Conservation (phyloP, 2,329 filamentous ascomycete species). For the Venturia effusa region DNA sequence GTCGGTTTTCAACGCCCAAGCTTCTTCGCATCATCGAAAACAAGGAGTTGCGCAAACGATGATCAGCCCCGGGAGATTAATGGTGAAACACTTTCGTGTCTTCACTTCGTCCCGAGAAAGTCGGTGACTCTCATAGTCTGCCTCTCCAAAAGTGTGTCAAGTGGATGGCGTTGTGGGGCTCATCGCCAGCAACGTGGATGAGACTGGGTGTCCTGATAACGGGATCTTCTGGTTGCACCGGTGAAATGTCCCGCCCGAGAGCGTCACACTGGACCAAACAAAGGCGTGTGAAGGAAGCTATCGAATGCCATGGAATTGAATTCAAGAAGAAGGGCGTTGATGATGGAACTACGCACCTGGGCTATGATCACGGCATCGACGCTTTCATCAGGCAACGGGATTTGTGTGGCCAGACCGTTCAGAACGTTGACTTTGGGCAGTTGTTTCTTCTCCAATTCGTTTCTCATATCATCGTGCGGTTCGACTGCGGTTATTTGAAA, state of each 20-base stretch:
- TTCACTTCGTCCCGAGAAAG: not conserved
- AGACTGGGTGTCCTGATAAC: not conserved
- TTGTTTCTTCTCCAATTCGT: constrained; percentile 46
- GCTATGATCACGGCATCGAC: constrained; percentile 56
- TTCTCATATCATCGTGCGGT: constrained; percentile 56
- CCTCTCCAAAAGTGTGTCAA: not conserved
- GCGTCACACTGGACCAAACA: not conserved
- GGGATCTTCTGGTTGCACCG: not conserved
- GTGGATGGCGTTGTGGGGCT: not conserved
- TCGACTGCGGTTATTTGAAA: constrained; percentile 53
- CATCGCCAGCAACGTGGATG: not conserved
- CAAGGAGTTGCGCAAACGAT: not conserved
- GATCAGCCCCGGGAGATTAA: not conserved
- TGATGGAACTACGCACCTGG: constrained; percentile 42
- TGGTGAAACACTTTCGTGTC: not conserved
- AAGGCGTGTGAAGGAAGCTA: not conserved
- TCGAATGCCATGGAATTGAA: not conserved
- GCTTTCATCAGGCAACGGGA: constrained; percentile 46
- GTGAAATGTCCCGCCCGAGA: not conserved
- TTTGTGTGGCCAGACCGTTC: constrained; percentile 47
- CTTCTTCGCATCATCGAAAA: not conserved
- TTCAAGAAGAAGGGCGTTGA: not conserved
- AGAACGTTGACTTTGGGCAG: constrained; percentile 44
- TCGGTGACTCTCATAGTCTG: not conserved
- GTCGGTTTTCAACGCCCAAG: not conserved